Percentiles rank a stretch among this genome's conserved stretches.
These are phyloP conservation scores for Lipomyces lipofer DNA, from an alignment of 805 yeast genomes.

Conservation along the genomic window DNA sequence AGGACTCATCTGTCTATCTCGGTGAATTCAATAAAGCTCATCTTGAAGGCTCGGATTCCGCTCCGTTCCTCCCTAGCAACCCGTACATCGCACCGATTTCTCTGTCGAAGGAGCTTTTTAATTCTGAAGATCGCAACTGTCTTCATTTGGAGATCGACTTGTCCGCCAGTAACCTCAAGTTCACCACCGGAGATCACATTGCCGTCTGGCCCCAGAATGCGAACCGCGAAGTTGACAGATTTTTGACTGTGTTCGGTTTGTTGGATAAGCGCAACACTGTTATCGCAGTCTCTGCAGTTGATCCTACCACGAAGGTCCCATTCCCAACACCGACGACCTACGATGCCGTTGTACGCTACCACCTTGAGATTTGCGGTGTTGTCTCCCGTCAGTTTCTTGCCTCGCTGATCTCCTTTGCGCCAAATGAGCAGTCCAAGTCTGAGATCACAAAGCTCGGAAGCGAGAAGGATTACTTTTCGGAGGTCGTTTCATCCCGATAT, in stretches of 20 bases:
- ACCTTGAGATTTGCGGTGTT: conserved; percentile 88
- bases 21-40: conserved; percentile 81
- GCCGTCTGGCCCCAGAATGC: conserved; percentile 95
- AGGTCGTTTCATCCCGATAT: conserved; percentile 59
- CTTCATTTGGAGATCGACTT: conserved; percentile 88
- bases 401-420: conserved; percentile 78
- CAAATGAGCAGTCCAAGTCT: conserved; percentile 56
- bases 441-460: conserved; percentile 55
- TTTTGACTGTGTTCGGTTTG: conserved; percentile 65
- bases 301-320: conserved; percentile 49
- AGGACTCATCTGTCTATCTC: conserved; percentile 51
- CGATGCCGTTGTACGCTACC: conserved; percentile 80
- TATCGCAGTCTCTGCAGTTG: conserved; percentile 66
- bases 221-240: conserved; percentile 66
- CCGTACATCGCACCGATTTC: conserved; percentile 77
- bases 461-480: conserved; percentile 68
- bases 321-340: conserved; percentile 71
- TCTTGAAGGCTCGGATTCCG: conserved; percentile 43
- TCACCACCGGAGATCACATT: conserved; percentile 93
- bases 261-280: conserved; percentile 53
- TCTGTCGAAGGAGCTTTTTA: conserved; percentile 68
- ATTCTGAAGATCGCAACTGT: conserved; percentile 64
- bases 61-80: conserved; percentile 75
- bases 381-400: conserved; percentile 84
- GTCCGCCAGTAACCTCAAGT: conserved; percentile 69